Base-by-base conservation (phyloP, 2,329 filamentous ascomycete genomes). In the Fusarium solani-melongenae region DNA sequence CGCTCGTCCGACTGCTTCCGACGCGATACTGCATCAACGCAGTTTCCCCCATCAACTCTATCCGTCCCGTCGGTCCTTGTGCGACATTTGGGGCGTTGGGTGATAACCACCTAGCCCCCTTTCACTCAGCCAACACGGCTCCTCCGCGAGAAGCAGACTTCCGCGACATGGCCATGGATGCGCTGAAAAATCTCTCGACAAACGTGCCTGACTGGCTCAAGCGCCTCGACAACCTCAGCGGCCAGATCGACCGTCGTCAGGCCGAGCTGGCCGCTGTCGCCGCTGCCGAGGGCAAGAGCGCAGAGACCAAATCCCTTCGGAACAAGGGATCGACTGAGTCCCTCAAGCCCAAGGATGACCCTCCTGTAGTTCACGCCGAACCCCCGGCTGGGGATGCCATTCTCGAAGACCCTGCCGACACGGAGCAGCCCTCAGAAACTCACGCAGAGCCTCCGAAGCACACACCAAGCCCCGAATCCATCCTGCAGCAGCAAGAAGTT, bases 161-260 rank as follows among this genome's bases (percentile, higher is more conserved):
- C 64, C 70, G 74, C 75, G 77, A 78, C 60, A 84, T 85, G 82
- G 83, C 84, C 70, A 88, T 89, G 82, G 90, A 92, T 68, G 87
- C 89, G 31, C 81, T 92, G 63, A 86, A 83, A 63, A 86, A 86
- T 67, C 83, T 92, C 39, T 83, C 84, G 62, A 83, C 80, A 72
- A 89, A 90, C 68, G 85, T 91, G 46, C 90, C 90, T 17, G 86
- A 88, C 78, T 92, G 90, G 90, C 82, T 88, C 39, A 83, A 83
- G 67, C 86, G 88, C 24, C 85, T 92, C 51, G 88, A 91, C 70
- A 87, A 91, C 60, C 85, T 92, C 66, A 90, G 86, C 77, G 84
- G 85, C 67, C 87, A 92, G 79, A 90, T 92, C 67, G 86, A 89
- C 67, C 84, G 88, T 77, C 89, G 90, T 67, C 90, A 92, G 82